Evolutionary conservation across 768 basidiomycete genomes (phyloP).

Genomic region (Russula compacta): DNA sequence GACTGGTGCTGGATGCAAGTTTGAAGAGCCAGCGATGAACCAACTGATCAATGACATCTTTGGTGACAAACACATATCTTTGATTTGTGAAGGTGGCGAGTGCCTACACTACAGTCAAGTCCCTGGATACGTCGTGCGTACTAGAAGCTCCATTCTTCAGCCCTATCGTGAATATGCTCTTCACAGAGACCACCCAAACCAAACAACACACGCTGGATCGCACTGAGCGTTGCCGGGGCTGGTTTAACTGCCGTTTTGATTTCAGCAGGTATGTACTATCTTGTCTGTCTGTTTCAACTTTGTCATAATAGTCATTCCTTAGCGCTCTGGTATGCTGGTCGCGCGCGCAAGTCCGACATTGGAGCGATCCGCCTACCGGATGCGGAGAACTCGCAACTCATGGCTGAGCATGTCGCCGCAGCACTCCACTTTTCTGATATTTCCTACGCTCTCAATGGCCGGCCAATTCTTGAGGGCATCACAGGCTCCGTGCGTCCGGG

Average conservation of each 20-base stretch:
- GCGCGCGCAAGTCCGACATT: slow-evolving; percentile 56
- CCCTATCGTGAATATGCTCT: background rate
- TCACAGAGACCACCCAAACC: slow-evolving; percentile 68
- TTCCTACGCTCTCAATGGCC: slow-evolving; percentile 63
- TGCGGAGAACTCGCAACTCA: slow-evolving; percentile 71
- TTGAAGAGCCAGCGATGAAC: slow-evolving; percentile 97
- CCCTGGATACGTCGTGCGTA: slow-evolving; percentile 75
- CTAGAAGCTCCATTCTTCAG: background rate
- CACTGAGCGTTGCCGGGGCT: slow-evolving; percentile 73
- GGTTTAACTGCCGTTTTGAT: slow-evolving; percentile 64
- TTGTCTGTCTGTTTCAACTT: background rate
- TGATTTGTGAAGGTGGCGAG: slow-evolving; percentile 83
- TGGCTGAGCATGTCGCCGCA: slow-evolving; percentile 92
- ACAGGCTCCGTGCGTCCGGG: slow-evolving; percentile 82
- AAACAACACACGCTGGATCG: slow-evolving; percentile 74
- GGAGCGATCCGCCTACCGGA: slow-evolving; percentile 72
- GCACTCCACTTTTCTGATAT: slow-evolving; percentile 84
- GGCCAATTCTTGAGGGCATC: slow-evolving; percentile 69
- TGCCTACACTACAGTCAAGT: slow-evolving; percentile 91
- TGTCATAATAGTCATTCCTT: slow-evolving; percentile 11
- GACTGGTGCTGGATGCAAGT: slow-evolving; percentile 65
- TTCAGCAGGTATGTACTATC: slow-evolving; percentile 41
- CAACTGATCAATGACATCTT: slow-evolving; percentile 88
- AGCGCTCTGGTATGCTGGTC: slow-evolving; percentile 90
- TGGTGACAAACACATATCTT: slow-evolving; percentile 82